Base-by-base conservation (phyloP, 352 stramenopile genomes). In the Phytophthora fragariaefolia region DNA sequence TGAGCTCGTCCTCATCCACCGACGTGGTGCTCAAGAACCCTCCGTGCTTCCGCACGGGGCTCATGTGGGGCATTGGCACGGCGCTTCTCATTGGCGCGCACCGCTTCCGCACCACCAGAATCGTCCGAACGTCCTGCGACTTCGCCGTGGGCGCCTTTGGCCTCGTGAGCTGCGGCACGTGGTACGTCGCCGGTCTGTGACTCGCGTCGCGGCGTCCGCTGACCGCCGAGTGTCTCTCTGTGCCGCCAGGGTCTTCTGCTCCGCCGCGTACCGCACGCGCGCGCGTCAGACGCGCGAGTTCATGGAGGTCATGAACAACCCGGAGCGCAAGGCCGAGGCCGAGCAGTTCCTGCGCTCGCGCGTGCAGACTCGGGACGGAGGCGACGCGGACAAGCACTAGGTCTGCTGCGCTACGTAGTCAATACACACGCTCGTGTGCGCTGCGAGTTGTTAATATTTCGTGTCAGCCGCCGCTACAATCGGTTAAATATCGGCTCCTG, bases 281-380 rank as follows among this genome's bases (percentile, higher is more conserved):
- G 67, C 79, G 28, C 73, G 56, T 22, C 84, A 92, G 73, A 94
- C 81, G 32, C 82, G 85, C 4, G 63, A 91, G 48, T 93, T 93
- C 68, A 93, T 93, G 85, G 85, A 92, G 48, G 71, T 85, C 8
- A 93, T 93, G 85, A 93, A 93, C 74, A 80, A 93, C 73, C 85
- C 85, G 6, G 78, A 85, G 17, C 82, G 76, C 27, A 89, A 86
- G 43, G 69, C 80, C 3, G 85, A 93, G 47, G 85, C 85, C n/a
- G 76, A 91, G 63, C 75, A 93, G 65, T 93, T 93, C 63, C 52
- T 92, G 38, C 78, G 77, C 24, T 93, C 85, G 28, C 73, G 85
- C 45, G 84, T 93, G 18, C 40, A 79, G 30, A 61, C 70, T n/a
- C 56, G 38, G 45, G 6, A 43, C 46, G 43, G 46, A 2, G 67